phyloP scores from a whole-genome alignment of 2,329 filamentous ascomycete species.

The Pseudogymnoascus sp. region DNA sequence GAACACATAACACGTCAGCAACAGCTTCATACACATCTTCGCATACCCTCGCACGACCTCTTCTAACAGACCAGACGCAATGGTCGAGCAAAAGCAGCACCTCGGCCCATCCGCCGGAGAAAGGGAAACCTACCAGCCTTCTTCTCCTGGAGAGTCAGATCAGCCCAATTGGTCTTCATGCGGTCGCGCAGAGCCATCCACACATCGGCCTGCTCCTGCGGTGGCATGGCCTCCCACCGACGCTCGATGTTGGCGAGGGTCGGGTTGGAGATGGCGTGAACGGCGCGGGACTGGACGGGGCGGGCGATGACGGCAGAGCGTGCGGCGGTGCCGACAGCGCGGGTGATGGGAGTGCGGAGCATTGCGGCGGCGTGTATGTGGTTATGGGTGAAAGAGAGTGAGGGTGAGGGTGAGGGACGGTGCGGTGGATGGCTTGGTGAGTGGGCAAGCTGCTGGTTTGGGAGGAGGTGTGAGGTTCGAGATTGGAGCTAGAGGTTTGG shows the following conservation, averaged over 20 bases:
- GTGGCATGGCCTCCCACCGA: constrained; percentile 96
- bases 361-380: constrained; percentile 15
- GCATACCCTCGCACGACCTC: background rate
- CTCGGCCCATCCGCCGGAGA: background rate
- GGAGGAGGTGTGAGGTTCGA: background rate
- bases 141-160: constrained; percentile 95
- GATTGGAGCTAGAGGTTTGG: constrained; percentile 10
- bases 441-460: background rate
- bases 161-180: constrained; percentile 97
- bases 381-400: constrained; percentile 12
- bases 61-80: background rate
- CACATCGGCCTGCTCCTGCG: constrained; percentile 97
- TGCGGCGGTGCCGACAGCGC: constrained; percentile 41
- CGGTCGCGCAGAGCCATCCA: constrained; percentile 98
- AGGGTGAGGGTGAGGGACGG: background rate
- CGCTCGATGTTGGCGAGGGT: constrained; percentile 98
- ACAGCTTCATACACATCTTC: constrained; percentile 14
- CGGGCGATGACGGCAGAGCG: constrained; percentile 1
- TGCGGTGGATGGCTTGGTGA: background rate
- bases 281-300: constrained; percentile 33
- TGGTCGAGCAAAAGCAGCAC: background rate
- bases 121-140: constrained; percentile 71
- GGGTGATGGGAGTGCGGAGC: constrained; percentile 33
- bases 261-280: constrained; percentile 94
- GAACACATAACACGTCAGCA: constrained; percentile 25